These are phyloP conservation scores for Trichothecium roseum DNA, from an alignment of 2,329 filamentous ascomycete species.

Conservation along the genomic window DNA sequence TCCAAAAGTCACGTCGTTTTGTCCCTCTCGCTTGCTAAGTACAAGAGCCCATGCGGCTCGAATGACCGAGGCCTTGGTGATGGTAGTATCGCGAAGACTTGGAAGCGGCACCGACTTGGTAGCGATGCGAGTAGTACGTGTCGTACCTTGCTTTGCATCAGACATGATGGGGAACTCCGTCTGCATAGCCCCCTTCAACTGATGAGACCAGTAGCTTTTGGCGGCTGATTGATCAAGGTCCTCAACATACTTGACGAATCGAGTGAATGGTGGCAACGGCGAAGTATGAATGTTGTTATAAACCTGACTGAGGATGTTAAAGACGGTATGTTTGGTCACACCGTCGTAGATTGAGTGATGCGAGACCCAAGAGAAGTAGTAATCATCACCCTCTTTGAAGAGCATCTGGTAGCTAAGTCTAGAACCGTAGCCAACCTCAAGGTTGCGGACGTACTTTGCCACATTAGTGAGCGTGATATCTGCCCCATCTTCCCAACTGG, in stretches of 20 bases:
- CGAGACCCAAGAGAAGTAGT: no score
- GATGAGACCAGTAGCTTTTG: constrained; percentile 3
- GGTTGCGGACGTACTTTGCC: no score
- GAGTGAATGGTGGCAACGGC: neutral
- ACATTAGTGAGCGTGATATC: no score
- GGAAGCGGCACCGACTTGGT: neutral
- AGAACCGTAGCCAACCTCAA: no score
- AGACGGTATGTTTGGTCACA: constrained; percentile 2
- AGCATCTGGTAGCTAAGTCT: no score
- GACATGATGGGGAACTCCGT: constrained; percentile 5
- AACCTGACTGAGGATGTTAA: constrained; percentile 1
- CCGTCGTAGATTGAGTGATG: constrained; percentile 13
- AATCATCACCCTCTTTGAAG: no score
- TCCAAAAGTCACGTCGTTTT: neutral
- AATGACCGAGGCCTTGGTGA: constrained; percentile 9
- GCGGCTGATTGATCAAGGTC: constrained; percentile 3
- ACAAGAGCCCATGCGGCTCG: constrained; percentile 2
- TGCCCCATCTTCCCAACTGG: no score
- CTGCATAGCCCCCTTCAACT: constrained; percentile 3
- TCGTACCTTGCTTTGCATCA: no score
- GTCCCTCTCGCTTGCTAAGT: neutral
- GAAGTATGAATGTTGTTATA: neutral
- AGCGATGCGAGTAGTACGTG: constrained; percentile 9
- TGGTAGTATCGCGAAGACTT: no score
- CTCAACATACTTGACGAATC: constrained; percentile 4